phyloP scores from a whole-genome alignment of 176 grass and related monocot species.

The Echinochloa phyllopogon region DNA sequence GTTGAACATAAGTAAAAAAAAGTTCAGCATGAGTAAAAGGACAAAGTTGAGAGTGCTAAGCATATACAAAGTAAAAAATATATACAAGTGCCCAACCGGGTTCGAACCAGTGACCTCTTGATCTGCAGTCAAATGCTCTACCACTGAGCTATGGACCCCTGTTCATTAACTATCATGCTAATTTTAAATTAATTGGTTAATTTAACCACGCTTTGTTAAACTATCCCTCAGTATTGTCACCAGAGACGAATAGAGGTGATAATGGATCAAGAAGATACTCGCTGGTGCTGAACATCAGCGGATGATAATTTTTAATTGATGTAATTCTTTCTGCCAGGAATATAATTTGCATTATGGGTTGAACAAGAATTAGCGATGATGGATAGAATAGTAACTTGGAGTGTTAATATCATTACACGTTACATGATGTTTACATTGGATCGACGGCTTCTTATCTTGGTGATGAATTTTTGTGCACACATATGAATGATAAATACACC shows the following conservation, averaged over 20 bases:
- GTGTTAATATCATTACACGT: background rate
- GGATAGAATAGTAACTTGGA: background rate
- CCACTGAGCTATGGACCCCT: constrained; percentile 67
- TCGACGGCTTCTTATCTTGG: background rate
- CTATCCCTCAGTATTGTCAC: too few species aligned
- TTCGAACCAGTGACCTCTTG: constrained; percentile 72
- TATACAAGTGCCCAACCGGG: constrained; percentile 54
- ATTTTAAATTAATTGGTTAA: too few species aligned
- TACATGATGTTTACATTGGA: background rate
- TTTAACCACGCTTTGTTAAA: too few species aligned
- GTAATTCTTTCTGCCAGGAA: too few species aligned
- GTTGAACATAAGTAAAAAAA: too few species aligned
- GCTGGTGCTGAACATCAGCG: background rate
- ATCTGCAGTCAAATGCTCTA: constrained; percentile 77
- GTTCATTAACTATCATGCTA: too few species aligned
- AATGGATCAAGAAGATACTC: background rate
- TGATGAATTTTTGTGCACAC: background rate
- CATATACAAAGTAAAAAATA: background rate
- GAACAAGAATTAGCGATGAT: background rate
- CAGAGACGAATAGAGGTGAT: background rate
- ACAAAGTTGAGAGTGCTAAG: too few species aligned
- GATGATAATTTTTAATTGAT: too few species aligned
- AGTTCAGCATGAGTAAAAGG: too few species aligned
- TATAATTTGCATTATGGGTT: background rate
- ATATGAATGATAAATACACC: background rate